These are phyloP conservation scores for sunflower (Helianthus annuus) DNA, from an alignment of 129 eudicot genomes.

Conservation along the genomic window HanXRQr2.0-SUNRISE NC_035448.2:129494725-129495224, in stretches of 20 bases:
- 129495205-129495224: slow-evolving; percentile 54
- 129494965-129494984: background rate
- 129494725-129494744: too few species aligned
- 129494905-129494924: slow-evolving; percentile 4
- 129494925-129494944: slow-evolving; percentile 5
- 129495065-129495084: slow-evolving; percentile 56
- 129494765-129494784: background rate
- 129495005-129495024: slow-evolving; percentile 57
- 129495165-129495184: slow-evolving; percentile 67
- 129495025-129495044: slow-evolving; percentile 65
- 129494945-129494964: slow-evolving; percentile 23
- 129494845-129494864: background rate
- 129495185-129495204: slow-evolving; percentile 60
- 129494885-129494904: slow-evolving; percentile 19
- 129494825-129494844: background rate
- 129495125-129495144: slow-evolving; percentile 51
- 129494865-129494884: slow-evolving; percentile 31
- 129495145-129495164: slow-evolving; percentile 54
- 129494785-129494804: slow-evolving; percentile 1
- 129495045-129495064: slow-evolving; percentile 51
- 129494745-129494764: too few species aligned
- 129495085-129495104: slow-evolving; percentile 63
- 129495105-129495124: slow-evolving; percentile 76
- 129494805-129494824: background rate
- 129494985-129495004: slow-evolving; percentile 31